Base-by-base conservation (phyloP, 139 green algal species). In the Chlamydomonas incerta region DNA sequence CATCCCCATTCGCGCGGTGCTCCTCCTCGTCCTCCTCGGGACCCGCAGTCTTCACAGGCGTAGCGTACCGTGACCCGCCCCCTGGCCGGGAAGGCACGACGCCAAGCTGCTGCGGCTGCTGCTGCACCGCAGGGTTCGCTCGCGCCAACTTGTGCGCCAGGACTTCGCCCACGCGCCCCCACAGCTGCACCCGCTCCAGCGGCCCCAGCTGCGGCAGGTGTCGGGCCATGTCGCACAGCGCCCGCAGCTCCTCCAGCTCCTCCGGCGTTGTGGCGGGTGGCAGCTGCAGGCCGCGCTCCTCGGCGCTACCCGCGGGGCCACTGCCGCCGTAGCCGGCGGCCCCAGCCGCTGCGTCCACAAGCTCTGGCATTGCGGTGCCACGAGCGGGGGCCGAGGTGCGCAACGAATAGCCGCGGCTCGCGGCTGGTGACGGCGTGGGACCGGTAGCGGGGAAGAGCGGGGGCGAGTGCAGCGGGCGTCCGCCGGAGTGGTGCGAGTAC, bases 151-250 rank as follows among this genome's bases (percentile, higher is more conserved):
- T 83, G 15, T 33, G 37, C 62, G 76, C 76, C 28, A 83, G 37
- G 14, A 63, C 28, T 35, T 83, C 35, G 62, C 73, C 76, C 58
- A 83, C 35, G 20, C 62, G 28, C 62, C 46, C 76, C 76, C 76
- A 83, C 35, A 83, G 58, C 76, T 65, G 62, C 76, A 83, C n/a
- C 37, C 76, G 60, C 35, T 83, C 29, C 63, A 83, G 23, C 9
- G 76, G 33, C 28, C 35, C 62, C 60, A 83, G 41, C 41, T 46
- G 37, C 15, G 76, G 76, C 62, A 83, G 76, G 20, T 62, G 41
- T 28, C 63, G 37, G 1, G 76, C 76, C 28, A 47, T 23, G 26
- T 14, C 26, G 21, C 26, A 62, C 37, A 83, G 76, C 26, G 14
- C 17, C 41, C 15, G 37, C 28, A 83, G 76, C 76, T 73, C 62